Base-by-base conservation (phyloP, 345 rosid genomes). In the Dipteronia sinensis region DNA sequence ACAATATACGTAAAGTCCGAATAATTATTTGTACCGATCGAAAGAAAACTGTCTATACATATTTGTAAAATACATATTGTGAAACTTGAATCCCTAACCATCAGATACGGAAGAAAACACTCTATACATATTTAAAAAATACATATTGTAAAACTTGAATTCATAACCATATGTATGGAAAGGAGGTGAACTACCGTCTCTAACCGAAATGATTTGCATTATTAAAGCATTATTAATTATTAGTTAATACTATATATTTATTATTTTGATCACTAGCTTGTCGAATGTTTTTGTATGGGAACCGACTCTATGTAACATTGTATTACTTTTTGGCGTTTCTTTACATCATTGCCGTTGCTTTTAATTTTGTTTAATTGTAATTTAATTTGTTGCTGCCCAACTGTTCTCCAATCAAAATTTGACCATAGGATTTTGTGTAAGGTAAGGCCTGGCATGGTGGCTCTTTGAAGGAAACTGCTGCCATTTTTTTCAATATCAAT, bases 321-420 rank as follows among this genome's bases (percentile, higher is more conserved):
- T 34, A 34, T 56, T 9, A 34, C 19, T 55, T 74, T 63, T 38
- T 23, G 7, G 20, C 15, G 22, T 79, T 34, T 56, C 74, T 8
- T 16, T 71, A 31, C 31, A 2, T 56, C 13, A 29, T 64, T 69
- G 82, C 65, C 77, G 79, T 75, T 61, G 83, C 67, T 65, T 77
- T 9, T 72, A 31, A 10, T 23, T 55, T 64, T 65, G 19, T 40
- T 22, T 55, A 27, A 55, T 38, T 31, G 76, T 13, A 42, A 64
- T 17, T 59, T 31, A 34, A 4, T 34, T 4, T 63, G 72, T 34
- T 46, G 77, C 61, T 3, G 29, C 56, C 77, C 51, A 74, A 68
- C 51, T 34, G 74, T 68, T 12, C 47, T 58, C 34, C 74, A 74
- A 59, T 69, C 8, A n/a, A 29, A 19, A 6, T 29, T 65, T 51